Base-by-base conservation (phyloP, 2,329 filamentous ascomycete genomes). In the Passalora sequoiae region DNA sequence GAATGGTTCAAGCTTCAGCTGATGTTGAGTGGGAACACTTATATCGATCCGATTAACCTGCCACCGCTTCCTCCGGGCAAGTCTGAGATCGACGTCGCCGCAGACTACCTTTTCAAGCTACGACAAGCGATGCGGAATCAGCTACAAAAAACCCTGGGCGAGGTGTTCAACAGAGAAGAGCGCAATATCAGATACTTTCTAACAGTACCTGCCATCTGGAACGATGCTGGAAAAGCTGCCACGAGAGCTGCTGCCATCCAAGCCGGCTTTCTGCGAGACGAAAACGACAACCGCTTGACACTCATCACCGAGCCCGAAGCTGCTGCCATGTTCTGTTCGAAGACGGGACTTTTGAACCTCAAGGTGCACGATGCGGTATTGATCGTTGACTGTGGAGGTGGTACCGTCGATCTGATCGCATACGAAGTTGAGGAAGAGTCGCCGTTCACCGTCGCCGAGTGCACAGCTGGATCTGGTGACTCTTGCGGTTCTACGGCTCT, bases 1-100 rank as follows among this genome's bases (percentile, higher is more conserved):
- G 92, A 97, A 72, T 98, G 92, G 92, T 97, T 98, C 78, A 97
- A 97, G 75, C 78, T 98, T 56, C 92, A 98, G 72, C 81, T 98
- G 44, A 97, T 97, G 92, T 78, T 96, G 51, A 96, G 89, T 47
- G 92, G 92, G 52, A 97, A 97, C 75, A 97, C 92, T 32, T 97
- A 97, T 68, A 97, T 97, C 64, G 92, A 97, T 67, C 92, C 92
- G 50, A 97, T 97, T 73, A 97, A 97, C 77, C 80, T 98, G 55
- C 92, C 92, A 36, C 92, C 92, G 53, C 85, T 97, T 65, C 92
- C 92, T 36, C 89, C 91, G 33, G 92, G 92, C 69, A 97, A 97
- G 75, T 96, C 91, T 19, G 92, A 97, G 70, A 95, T 97, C 68
- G 92, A 98, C 69, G 92, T 97, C 39, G 91, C 92, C n/a, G 92